Base-by-base conservation (phyloP, 2,329 filamentous ascomycete species). In the Paracoccidioides lutzii region DNA sequence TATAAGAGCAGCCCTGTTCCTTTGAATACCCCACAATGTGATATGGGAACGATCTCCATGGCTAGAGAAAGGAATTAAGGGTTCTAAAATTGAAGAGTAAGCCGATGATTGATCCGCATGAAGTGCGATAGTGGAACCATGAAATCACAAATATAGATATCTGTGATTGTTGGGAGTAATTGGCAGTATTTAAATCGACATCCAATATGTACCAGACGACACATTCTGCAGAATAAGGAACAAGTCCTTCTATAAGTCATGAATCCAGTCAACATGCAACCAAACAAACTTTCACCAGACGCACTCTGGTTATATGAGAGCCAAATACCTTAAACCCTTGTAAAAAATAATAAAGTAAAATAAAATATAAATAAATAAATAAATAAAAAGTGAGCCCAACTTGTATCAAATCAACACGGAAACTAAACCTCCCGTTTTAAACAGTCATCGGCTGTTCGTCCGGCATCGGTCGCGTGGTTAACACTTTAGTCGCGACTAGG, bases 361-460 rank as follows among this genome's bases (percentile, higher is more conserved):
- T 22, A 22, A 22, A 22, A 22, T 22, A 22, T 22, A 22, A 1
- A 22, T 22, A 2, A 22, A 22, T 22, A 22, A 22, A 22, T 45
- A 45, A 15, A 45, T n/a, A 45, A 15, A n/a, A 45, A 45, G 28
- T 8, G 43, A 10, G 14, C 6, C 14, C 43, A 2, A 45, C 12
- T 22, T 22, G 22, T 22, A 22, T 2, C 22, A 22, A 22, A 2
- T 22, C 22, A 22, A 22, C 22, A 22, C 22, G 22, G 22, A 45
- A 15, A 8, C 14, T 7, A 15, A 7, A 45, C 5, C 37, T 35
- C 12, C 9, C 33, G 35, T 15, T 12, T 5, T 35, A 28, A 9
- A 12, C 33, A 75, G 72, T 75, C 22, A 75, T 74, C 41, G 75
- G 76, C 22, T 76, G 73, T 60, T 77, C 75, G 0, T 71, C 68